Percentiles rank a stretch among this genome's conserved stretches.
Conservation (phyloP, 75 land plant genomes). For the Cupressus sempervirens region DNA sequence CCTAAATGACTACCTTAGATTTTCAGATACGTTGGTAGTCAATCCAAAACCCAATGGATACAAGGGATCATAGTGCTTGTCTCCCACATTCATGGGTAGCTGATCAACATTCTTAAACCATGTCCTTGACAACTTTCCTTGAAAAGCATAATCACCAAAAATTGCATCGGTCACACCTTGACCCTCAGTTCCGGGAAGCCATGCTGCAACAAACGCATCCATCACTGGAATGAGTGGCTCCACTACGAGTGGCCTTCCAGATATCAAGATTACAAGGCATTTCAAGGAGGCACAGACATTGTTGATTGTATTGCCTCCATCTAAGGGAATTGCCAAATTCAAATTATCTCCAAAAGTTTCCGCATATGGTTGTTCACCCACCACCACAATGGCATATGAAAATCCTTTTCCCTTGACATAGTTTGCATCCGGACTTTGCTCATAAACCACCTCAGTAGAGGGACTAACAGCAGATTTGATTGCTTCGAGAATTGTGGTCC, state of each 20-base stretch:
- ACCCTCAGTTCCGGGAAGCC: slow-evolving; percentile 84
- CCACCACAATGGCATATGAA: slow-evolving; percentile 48
- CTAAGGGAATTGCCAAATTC: slow-evolving; percentile 42
- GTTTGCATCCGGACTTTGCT: slow-evolving; percentile 31
- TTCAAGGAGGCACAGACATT: slow-evolving; percentile 48
- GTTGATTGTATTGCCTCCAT: slow-evolving; percentile 35
- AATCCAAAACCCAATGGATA: slow-evolving; percentile 65
- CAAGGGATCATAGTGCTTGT: slow-evolving; percentile 57
- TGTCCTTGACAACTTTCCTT: slow-evolving; percentile 65
- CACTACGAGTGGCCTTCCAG: slow-evolving; percentile 67
- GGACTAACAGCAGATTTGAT: slow-evolving; percentile 33
- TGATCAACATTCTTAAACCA: slow-evolving; percentile 64
- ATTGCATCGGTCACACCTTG: slow-evolving; percentile 67
- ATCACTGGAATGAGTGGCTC: slow-evolving; percentile 51
- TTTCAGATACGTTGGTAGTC: slow-evolving; percentile 28
- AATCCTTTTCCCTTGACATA: slow-evolving; percentile 24
- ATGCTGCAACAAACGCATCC: slow-evolving; percentile 80
- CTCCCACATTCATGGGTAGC: slow-evolving; percentile 77
- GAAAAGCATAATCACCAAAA: slow-evolving; percentile 61
- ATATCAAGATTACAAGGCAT: slow-evolving; percentile 63
- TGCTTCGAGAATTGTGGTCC: slow-evolving; percentile 48
- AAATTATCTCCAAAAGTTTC: slow-evolving; percentile 41
- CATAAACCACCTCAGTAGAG: slow-evolving; percentile 35
- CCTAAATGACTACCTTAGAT: slow-evolving; percentile 8
- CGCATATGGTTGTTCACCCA: slow-evolving; percentile 52